A percentile compares a stretch with the other conserved stretches of the same genome.
Evolutionary conservation across 805 yeast species (phyloP).

Genomic region (Candida ovalis): DNA sequence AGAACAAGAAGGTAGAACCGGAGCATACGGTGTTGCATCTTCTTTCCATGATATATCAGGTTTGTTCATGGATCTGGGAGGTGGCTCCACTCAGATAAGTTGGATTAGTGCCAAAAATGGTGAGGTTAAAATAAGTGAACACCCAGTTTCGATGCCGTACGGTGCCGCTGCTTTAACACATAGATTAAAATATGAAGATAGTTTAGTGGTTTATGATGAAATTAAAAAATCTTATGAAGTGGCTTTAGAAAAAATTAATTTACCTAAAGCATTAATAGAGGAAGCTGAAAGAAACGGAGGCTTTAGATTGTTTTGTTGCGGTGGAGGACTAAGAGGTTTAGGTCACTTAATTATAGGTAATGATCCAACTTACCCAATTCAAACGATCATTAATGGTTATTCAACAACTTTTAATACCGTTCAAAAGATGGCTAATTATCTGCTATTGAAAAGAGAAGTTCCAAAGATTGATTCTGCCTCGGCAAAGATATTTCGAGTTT

Average conservation of each 20-base stretch:
- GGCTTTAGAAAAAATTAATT: constrained; percentile 46
- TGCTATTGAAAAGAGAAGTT: constrained; percentile 44
- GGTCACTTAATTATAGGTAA: constrained; percentile 54
- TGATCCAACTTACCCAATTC: constrained; percentile 59
- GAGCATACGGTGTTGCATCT: constrained; percentile 72
- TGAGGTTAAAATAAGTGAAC: constrained; percentile 47
- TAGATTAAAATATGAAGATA: constrained; percentile 49
- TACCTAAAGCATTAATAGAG: constrained; percentile 48
- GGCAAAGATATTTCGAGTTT: constrained; percentile 55
- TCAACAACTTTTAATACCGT: constrained; percentile 54
- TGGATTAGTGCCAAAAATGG: constrained; percentile 64
- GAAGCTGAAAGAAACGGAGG: constrained; percentile 57
- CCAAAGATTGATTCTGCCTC: constrained; percentile 35
- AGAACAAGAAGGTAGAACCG: constrained; percentile 63
- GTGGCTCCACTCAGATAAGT: constrained; percentile 64
- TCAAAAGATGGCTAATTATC: constrained; percentile 45
- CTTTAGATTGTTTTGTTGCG: constrained; percentile 60
- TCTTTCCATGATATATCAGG: constrained; percentile 66
- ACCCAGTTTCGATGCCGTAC: constrained; percentile 64
- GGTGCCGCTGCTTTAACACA: constrained; percentile 69
- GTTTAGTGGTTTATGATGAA: constrained; percentile 47
- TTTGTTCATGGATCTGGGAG: constrained; percentile 69
- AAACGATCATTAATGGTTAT: constrained; percentile 66
- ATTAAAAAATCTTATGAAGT: constrained; percentile 47
- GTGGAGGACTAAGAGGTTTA: constrained; percentile 71